Percentiles rank a stretch among this genome's conserved stretches.
Evolutionary conservation across 2,329 filamentous ascomycete genomes (phyloP).

Genomic region (Didymosphaeria variabile): DNA sequence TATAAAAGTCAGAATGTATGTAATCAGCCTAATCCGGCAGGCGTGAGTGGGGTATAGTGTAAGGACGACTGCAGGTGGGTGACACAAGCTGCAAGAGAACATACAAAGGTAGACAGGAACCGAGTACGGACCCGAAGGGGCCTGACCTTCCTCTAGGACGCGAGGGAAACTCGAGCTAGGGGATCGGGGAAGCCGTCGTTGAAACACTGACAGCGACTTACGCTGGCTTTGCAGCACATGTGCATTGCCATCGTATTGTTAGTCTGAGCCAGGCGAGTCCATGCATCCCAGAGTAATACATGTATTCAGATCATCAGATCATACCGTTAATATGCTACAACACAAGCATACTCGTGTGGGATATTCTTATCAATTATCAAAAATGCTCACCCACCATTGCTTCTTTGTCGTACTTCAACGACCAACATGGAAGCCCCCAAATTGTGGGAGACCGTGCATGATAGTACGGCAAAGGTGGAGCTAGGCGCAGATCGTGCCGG

Average conservation of each 20-base stretch:
- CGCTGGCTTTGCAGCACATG: neutral
- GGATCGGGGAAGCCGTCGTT: too few species aligned
- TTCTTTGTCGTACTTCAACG: neutral
- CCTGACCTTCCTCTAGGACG: neutral
- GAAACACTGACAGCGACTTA: neutral
- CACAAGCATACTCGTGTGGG: neutral
- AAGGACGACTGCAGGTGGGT: neutral
- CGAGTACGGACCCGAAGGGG: neutral
- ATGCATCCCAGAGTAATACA: neutral
- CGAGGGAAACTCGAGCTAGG: neutral
- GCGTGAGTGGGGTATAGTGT: slow-evolving; percentile 2
- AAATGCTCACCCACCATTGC: neutral
- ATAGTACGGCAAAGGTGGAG: neutral
- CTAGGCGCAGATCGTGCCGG: slow-evolving; percentile 2
- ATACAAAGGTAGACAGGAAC: neutral
- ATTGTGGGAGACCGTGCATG: neutral
- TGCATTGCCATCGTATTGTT: neutral
- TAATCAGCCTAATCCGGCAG: slow-evolving; percentile 1
- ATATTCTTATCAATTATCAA: neutral
- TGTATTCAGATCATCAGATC: neutral
- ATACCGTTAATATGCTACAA: neutral
- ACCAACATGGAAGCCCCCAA: neutral
- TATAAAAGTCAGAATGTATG: neutral
- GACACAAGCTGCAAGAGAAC: slow-evolving; percentile 1
- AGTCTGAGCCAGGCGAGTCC: neutral